A percentile compares a stretch with the other conserved stretches of the same genome.
Conservation (phyloP, 352 stramenopile species). For the Pythium brachiatum region DNA sequence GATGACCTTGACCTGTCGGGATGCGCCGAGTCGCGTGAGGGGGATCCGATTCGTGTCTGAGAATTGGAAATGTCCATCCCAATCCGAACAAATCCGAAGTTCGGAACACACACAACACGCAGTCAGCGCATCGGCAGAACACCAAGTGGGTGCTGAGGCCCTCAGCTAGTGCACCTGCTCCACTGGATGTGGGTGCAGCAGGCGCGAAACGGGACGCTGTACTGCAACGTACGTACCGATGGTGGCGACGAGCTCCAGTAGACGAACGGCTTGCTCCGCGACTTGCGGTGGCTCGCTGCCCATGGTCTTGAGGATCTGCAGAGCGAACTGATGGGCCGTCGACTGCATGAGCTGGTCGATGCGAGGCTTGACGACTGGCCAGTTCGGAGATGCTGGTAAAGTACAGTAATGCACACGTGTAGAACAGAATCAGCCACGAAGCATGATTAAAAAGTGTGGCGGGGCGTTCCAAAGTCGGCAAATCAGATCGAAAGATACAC, state of each 20-base stretch:
- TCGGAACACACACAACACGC: neutral
- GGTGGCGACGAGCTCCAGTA: conserved; percentile 49
- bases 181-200: neutral
- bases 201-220: neutral
- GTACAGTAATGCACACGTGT: no score
- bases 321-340: conserved; percentile 45
- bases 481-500: neutral
- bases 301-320: conserved; percentile 36
- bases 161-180: no score
- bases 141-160: no score
- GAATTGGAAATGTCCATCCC: neutral
- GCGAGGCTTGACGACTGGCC: conserved; percentile 24
- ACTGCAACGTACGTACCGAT: conserved; percentile 32
- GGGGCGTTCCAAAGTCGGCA: neutral
- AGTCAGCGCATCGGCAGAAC: neutral
- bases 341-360: conserved; percentile 38
- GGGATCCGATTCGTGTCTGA: conserved; percentile 50
- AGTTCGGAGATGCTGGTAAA: conserved; percentile 4
- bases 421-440: neutral
- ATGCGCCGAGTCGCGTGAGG: conserved; percentile 52
- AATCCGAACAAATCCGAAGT: neutral
- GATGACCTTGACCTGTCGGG: conserved; percentile 50
- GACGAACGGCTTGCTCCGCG: conserved; percentile 47
- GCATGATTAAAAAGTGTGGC: no score
- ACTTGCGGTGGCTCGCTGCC: conserved; percentile 17